A percentile compares a stretch with the other conserved stretches of the same genome.
phyloP scores from a whole-genome alignment of 257 asterid species.

The Penstemon barbatus region DNA sequence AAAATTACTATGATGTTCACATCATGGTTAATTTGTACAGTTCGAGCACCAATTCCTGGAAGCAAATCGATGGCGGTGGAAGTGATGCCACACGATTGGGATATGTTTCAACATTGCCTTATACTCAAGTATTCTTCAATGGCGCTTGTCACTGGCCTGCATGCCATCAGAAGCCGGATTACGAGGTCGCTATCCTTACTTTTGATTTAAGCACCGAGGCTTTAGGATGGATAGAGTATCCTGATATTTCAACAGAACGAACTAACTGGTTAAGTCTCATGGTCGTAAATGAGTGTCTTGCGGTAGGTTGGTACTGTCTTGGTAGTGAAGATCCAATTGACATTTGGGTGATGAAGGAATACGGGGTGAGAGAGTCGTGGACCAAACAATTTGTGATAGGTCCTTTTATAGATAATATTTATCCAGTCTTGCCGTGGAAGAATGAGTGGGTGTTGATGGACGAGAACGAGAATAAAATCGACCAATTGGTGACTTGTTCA shows the following conservation, averaged over 20 bases:
- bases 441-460: not conserved
- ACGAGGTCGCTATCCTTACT: not conserved
- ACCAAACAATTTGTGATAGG: not conserved
- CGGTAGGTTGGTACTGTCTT: not conserved
- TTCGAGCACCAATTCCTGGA: conserved; percentile 15
- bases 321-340: not conserved
- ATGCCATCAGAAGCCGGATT: not conserved
- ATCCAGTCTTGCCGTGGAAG: not conserved
- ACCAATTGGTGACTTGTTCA: not conserved
- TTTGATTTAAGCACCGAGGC: not conserved
- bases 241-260: not conserved
- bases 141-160: conserved; percentile 1
- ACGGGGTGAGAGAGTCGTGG: not conserved
- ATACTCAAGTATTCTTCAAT: not conserved
- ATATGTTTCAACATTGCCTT: not conserved
- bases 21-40: conserved; percentile 3
- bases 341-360: conserved; percentile 14
- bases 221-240: not conserved
- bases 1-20: not conserved
- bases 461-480: too few relatives aligned
- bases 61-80: not conserved
- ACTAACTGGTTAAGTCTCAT: not conserved
- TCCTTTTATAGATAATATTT: not conserved
- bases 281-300: conserved; percentile 8
- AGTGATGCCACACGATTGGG: not conserved